Evolutionary conservation across 345 rosid species (phyloP), one percentile per base, ranked within the genome.

Genomic region (Salix suchowensis): DNA sequence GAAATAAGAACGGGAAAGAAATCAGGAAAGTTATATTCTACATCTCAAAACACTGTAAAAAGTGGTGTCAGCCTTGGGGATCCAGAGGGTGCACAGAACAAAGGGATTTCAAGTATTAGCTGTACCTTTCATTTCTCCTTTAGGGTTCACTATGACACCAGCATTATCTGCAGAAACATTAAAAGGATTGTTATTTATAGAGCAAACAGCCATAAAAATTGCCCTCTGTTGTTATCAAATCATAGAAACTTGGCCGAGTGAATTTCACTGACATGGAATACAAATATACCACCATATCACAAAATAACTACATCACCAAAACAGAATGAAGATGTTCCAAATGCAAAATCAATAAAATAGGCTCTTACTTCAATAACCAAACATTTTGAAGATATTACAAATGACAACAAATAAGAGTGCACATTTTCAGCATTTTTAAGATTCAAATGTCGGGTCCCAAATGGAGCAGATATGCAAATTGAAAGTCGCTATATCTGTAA

Each of bases 101-200:
- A 13, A 16, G 4, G 54, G n/a, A n/a, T 21, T 54, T n/a, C 54
- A 37, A 1, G 9, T 23, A 24, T 16, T 10, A 9, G 26, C 4
- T 37, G 1, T 78, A 92, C 98, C 98, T 90, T 94, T 94, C 98
- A 94, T 94, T 84, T 94, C 97, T 61, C 97, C 98, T 77, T 94
- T 88, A 0, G 97, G 98, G 58, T 94, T 92, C 77, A 94, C 97
- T 74, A 94, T 94, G 40, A 90, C 97, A 50, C 98, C 98, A 2
- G 98, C 97, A 85, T 94, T 94, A 83, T 94, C 98, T 94, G 89
- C 76, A 11, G 24, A 9, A 18, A 70, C 10, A 40, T 13, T 44
- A 2, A 13, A 1, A 3, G 8, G 8, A 3, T 1, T 1, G 4
- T n/a, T 9, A n/a, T 1, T 23, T 3, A 2, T 54, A 11, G 0